A percentile compares a stretch with the other conserved stretches of the same genome.
phyloP scores from a whole-genome alignment of 805 yeast genomes.

The Diddensiella caesifluorescens region DNA sequence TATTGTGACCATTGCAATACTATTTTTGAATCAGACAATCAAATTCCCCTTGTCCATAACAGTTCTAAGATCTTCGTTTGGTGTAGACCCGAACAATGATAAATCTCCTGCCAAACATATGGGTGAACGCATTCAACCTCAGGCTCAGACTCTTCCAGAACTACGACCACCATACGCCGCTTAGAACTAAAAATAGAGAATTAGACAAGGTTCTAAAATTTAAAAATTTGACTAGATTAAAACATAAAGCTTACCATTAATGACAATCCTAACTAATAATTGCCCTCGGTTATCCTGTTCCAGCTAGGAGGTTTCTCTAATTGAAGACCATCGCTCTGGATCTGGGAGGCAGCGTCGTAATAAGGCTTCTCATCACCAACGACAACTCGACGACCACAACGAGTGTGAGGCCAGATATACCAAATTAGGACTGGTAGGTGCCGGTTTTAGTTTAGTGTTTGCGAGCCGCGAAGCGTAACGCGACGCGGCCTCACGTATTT shows the following conservation, averaged over 20 bases:
- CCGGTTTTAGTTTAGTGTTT: too few relatives aligned
- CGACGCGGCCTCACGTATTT: too few relatives aligned
- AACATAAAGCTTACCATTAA: too few relatives aligned
- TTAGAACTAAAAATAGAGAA: too few relatives aligned
- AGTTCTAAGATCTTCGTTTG: slow-evolving; percentile 26
- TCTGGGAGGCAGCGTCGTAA: slow-evolving; percentile 1
- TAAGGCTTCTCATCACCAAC: slow-evolving; percentile 1
- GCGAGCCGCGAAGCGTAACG: too few relatives aligned
- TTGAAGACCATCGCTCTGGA: neutral
- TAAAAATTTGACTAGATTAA: too few relatives aligned
- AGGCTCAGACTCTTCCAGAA: too few relatives aligned
- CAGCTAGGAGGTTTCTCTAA: slow-evolving; percentile 3
- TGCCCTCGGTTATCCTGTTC: slow-evolving; percentile 1
- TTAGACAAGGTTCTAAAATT: too few relatives aligned
- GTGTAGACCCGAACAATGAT: slow-evolving; percentile 20
- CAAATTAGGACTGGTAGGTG: too few relatives aligned
- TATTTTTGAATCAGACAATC: slow-evolving; percentile 43
- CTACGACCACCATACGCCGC: too few relatives aligned
- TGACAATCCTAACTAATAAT: neutral
- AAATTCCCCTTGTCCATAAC: slow-evolving; percentile 38
- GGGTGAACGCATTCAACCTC: too few relatives aligned
- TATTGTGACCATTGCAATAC: slow-evolving; percentile 43
- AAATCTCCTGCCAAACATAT: too few relatives aligned
- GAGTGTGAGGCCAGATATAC: slow-evolving; percentile 2
- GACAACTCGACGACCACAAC: slow-evolving; percentile 3